Conservation (phyloP, 352 stramenopile species). For the Phytophthora pinifolia region DNA sequence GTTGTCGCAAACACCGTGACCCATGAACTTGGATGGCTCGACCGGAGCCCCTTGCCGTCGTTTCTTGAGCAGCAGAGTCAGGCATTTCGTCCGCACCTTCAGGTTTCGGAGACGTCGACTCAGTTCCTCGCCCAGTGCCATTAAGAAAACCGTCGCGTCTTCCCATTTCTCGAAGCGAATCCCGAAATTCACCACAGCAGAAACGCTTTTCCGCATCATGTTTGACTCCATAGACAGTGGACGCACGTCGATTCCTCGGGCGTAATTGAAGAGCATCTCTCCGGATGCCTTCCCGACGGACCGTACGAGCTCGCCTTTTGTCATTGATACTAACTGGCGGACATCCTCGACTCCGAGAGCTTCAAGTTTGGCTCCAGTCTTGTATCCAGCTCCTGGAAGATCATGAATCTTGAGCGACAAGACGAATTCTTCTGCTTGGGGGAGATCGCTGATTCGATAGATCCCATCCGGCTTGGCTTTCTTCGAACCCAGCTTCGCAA, state of each 20-base stretch:
- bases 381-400: slow-evolving; percentile 80
- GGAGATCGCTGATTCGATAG: slow-evolving; percentile 49
- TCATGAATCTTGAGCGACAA: slow-evolving; percentile 63
- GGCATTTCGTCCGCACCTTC: slow-evolving; percentile 52
- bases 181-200: slow-evolving; percentile 92
- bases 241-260: slow-evolving; percentile 73
- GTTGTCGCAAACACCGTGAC: slow-evolving; percentile 84
- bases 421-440: slow-evolving; percentile 66
- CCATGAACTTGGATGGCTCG: slow-evolving; percentile 88
- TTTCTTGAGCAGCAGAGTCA: slow-evolving; percentile 89
- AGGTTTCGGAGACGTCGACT: slow-evolving; percentile 57
- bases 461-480: slow-evolving; percentile 93
- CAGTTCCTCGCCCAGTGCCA: slow-evolving; percentile 77
- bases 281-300: slow-evolving; percentile 70
- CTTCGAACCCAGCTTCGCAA: slow-evolving; percentile 94
- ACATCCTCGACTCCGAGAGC: slow-evolving; percentile 67
- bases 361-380: slow-evolving; percentile 66
- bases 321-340: slow-evolving; percentile 51
- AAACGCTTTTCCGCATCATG: slow-evolving; percentile 86
- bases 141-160: slow-evolving; percentile 81
- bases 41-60: slow-evolving; percentile 59
- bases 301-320: slow-evolving; percentile 53
- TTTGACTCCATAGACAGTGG: slow-evolving; percentile 69
- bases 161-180: slow-evolving; percentile 86
- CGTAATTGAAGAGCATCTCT: slow-evolving; percentile 76